These are phyloP conservation scores for Verticillium nubilum DNA, from an alignment of 2,329 filamentous ascomycete genomes.

Conservation along the genomic window DNA sequence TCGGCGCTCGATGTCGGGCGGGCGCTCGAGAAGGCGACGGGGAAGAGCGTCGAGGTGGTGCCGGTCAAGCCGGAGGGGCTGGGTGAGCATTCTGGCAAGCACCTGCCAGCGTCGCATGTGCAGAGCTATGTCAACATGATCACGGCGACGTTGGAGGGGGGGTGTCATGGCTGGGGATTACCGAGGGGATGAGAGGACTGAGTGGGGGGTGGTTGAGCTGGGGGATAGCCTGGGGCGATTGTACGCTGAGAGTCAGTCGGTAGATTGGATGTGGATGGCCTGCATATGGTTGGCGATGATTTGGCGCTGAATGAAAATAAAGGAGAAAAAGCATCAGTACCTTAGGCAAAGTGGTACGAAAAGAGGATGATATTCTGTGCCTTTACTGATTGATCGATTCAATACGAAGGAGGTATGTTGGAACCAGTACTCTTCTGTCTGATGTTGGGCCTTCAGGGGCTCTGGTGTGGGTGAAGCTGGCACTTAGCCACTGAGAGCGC, in stretches of 20 bases:
- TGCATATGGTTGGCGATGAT: no score
- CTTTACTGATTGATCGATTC: no score
- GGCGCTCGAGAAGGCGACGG: slow-evolving; percentile 19
- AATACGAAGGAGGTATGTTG: no score
- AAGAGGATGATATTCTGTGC: no score
- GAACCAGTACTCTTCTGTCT: no score
- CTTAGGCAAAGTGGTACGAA: no score
- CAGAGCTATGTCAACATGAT: slow-evolving; percentile 8
- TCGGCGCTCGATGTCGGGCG: slow-evolving; percentile 20
- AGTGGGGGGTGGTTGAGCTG: slow-evolving; percentile 19
- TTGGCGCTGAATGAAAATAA: no score
- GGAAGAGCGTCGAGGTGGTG: slow-evolving; percentile 17
- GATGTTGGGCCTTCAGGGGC: no score
- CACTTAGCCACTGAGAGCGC: no score
- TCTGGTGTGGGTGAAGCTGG: no score
- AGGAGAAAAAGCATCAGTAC: no score
- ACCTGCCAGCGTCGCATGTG: slow-evolving; percentile 14
- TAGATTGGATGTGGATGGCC: no score
- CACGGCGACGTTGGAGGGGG: slow-evolving; percentile 14
- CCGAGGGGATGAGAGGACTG: slow-evolving; percentile 15
- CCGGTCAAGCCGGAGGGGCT: slow-evolving; percentile 17
- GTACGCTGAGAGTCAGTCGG: slow-evolving; percentile 1
- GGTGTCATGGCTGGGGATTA: slow-evolving; percentile 19
- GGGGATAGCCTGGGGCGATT: slow-evolving; percentile 16
- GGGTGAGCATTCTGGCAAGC: slow-evolving; percentile 15